Percentiles rank a stretch among this genome's conserved stretches.
phyloP scores from a whole-genome alignment of 148 eudicot genomes.

The Diospyros lotus region DNA sequence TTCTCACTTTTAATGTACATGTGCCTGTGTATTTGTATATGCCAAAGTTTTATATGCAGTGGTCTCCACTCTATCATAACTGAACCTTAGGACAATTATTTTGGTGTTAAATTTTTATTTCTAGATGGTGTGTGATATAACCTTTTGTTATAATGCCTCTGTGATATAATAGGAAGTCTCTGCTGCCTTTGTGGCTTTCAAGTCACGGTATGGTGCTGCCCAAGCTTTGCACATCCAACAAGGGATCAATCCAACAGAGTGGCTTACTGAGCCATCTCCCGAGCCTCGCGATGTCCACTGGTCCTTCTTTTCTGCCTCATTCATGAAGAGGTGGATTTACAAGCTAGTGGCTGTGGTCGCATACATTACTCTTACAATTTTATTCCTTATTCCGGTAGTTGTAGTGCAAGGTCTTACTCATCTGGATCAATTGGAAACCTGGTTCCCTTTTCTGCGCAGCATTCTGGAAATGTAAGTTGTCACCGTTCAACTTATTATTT shows the following conservation, averaged over 20 bases:
- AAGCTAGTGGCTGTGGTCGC: constrained; percentile 47
- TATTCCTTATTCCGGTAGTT: constrained; percentile 71
- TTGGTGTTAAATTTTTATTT: neutral
- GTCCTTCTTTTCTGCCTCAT: constrained; percentile 89
- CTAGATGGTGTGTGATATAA: constrained; percentile 3
- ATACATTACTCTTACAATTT: constrained; percentile 41
- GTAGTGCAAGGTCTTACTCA: constrained; percentile 87
- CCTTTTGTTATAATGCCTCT: neutral
- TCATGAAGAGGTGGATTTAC: constrained; percentile 59
- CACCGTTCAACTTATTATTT: neutral
- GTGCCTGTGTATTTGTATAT: neutral
- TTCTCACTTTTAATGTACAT: neutral
- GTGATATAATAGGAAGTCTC: constrained; percentile 54
- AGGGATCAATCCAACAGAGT: constrained; percentile 70
- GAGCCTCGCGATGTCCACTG: constrained; percentile 84
- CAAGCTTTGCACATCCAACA: constrained; percentile 63
- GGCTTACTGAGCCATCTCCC: constrained; percentile 88
- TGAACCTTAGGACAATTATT: neutral
- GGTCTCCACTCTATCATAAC: neutral
- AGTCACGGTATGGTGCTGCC: constrained; percentile 73
- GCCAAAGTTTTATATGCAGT: neutral
- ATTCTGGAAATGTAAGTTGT: constrained; percentile 60
- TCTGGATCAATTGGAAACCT: constrained; percentile 63
- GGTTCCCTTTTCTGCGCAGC: constrained; percentile 65
- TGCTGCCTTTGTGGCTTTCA: constrained; percentile 90